Base-by-base conservation (phyloP, 1,139 yeast genomes). In the Eremothecium sinecaudum region DNA sequence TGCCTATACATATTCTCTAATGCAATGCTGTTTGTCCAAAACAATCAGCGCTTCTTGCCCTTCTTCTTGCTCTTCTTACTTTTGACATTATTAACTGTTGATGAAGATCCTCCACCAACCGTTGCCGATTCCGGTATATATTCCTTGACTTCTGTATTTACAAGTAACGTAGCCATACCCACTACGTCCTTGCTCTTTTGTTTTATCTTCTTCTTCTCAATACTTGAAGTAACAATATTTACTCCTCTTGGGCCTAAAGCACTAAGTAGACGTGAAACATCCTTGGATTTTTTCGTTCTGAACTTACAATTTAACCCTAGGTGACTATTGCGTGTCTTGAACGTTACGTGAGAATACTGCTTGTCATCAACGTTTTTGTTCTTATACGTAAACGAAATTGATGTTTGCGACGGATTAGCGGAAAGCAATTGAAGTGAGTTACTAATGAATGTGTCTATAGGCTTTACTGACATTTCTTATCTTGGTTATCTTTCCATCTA, bases 231-330 rank as follows among this genome's bases (percentile, higher is more conserved):
- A 14, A 42, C 40, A 18, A 55, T 45, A 10, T 57, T 43, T 7
- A 81, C 80, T 2, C 92, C 90, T 41, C 72, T 68, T 3, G 96
- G 95, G 0, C 96, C 96, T 34, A 86, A 54, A n/a, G 87, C 84
- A 24, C 83, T 74, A 54, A 84, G 62, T 20, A 87, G 57, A 48
- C 90, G 71, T 12, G 90, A 78, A 27, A 87, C 70, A 54, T 86
- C 95, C 57, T 86, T 86, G 31, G 69, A 61, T 48, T 79, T 79
- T 42, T 64, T 62, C 0, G 94, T 76, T 39, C 67, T 67, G 50
- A 69, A 73, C 44, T 70, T 70, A 56, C 80, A 71, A 38, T 81
- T 69, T 29, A 76, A 67, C 2, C 94, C 94, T 10, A 77, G 66
- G 12, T 62, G 66, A 1, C 93, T 75, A 50, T 86, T 90, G 47